Evolutionary conservation across 176 grass and related monocot species (phyloP), one percentile per base, ranked within the genome.

Genomic region (Carex cristatella): DNA sequence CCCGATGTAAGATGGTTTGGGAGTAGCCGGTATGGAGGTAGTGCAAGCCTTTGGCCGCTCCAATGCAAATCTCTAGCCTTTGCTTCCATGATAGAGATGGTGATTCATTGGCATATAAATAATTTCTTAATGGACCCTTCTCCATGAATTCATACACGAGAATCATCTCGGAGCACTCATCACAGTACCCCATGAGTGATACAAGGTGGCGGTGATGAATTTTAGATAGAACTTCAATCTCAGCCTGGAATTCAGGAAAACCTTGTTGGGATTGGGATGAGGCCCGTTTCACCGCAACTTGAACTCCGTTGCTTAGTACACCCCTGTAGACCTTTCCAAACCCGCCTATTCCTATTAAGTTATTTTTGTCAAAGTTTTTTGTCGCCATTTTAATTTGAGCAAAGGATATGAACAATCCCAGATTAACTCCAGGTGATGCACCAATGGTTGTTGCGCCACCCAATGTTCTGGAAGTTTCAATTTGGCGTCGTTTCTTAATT

Each of bases 71-170:
- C 76, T 94, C 89, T 5, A 94, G 85, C 63, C 92, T 82, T 88
- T 91, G 85, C 69, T 87, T 91, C 92, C 92, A 94, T 0, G 92
- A 80, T 8, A 94, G 81, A 54, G 84, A 0, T 48, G 84, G 81
- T 32, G 85, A 86, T 6, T 60, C 83, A 2, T 55, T 62, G 4
- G 83, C 90, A 80, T 92, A 95, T 9, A 95, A 86, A 88, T 95
- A 88, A 58, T 86, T 75, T 53, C 93, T 86, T 33, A 94, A 84
- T 23, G 93, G 87, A 71, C 91, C 91, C 16, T 92, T 92, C 73
- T 92, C 90, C 90, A 95, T 92, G 65, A 87, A 95, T 78, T 95
- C 93, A 81, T 92, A 95, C 13, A 95, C 93, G 0, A 95, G 85
- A 37, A 95, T 95, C 93, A 92, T 95, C 83, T 95, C 91, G 8